Percentiles rank a stretch among this genome's conserved stretches.
phyloP scores from a whole-genome alignment of 2,329 filamentous ascomycete species.

The Raffaelea deltoideospora region DNA sequence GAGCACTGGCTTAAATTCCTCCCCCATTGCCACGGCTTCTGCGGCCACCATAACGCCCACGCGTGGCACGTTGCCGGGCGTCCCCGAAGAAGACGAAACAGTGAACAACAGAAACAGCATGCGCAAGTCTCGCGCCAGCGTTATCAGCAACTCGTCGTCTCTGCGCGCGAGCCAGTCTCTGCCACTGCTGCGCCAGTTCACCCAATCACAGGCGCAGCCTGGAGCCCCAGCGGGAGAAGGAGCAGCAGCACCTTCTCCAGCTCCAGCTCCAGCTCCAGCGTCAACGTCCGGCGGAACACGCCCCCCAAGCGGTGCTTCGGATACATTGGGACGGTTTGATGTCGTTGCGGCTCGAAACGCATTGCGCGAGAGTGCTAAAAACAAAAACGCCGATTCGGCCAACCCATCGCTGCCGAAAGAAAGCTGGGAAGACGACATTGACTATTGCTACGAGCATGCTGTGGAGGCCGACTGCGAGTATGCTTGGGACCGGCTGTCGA shows the following conservation, averaged over 20 bases:
- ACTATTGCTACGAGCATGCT: slow-evolving; percentile 56
- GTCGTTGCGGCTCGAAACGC: slow-evolving; percentile 20
- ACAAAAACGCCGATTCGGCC: slow-evolving; percentile 12
- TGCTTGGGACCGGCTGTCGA: slow-evolving; percentile 44
- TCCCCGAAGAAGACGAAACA: slow-evolving; percentile 52
- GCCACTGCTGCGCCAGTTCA: slow-evolving; percentile 33
- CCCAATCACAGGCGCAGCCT: slow-evolving; percentile 20
- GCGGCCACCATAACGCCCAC: slow-evolving; percentile 9
- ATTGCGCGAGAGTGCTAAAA: slow-evolving; percentile 14
- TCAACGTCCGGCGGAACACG: too few relatives aligned
- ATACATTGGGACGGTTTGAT: slow-evolving; percentile 33
- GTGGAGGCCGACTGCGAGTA: slow-evolving; percentile 53
- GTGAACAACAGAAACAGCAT: slow-evolving; percentile 29
- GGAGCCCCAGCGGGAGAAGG: too few relatives aligned
- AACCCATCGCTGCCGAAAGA: slow-evolving; percentile 22
- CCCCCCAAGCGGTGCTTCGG: slow-evolving; percentile 31
- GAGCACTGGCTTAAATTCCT: not conserved
- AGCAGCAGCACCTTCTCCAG: slow-evolving; percentile 3
- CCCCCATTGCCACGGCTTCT: too few relatives aligned
- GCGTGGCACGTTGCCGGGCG: slow-evolving; percentile 37
- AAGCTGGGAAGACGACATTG: slow-evolving; percentile 55
- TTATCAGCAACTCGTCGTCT: slow-evolving; percentile 32
- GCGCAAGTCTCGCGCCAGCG: slow-evolving; percentile 24
- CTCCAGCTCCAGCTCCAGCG: too few relatives aligned
- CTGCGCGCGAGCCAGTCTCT: slow-evolving; percentile 40